Percentiles rank a stretch among this genome's conserved stretches.
Conservation (phyloP, 345 rosid species). For the Eucalyptus erythrocorys region DNA sequence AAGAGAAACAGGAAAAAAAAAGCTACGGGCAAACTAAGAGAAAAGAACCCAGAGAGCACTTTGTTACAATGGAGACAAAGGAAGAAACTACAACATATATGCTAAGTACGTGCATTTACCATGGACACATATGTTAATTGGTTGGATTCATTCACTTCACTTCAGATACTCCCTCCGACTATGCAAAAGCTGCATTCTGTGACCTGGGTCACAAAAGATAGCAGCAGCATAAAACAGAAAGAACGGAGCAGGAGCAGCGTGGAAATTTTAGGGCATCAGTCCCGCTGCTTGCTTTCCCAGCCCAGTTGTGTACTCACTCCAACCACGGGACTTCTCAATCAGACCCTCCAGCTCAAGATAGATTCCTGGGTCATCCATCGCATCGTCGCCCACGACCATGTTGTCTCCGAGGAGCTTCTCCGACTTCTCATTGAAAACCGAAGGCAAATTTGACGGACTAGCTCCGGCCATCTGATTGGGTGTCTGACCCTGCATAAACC, state of each 20-base stretch:
- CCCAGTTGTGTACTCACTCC: slow-evolving; percentile 6
- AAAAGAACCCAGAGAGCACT: too few species aligned
- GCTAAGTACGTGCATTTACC: too few species aligned
- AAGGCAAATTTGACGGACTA: neutral
- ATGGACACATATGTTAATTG: too few species aligned
- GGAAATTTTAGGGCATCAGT: neutral
- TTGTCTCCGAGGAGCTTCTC: slow-evolving; percentile 5
- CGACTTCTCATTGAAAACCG: neutral
- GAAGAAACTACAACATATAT: too few species aligned
- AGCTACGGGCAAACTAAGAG: too few species aligned
- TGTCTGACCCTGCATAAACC: neutral
- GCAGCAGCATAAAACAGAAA: neutral
- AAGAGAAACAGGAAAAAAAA: too few species aligned
- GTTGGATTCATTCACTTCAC: too few species aligned
- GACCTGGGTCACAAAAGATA: neutral
- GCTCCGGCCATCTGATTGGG: neutral
- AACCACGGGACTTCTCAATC: slow-evolving; percentile 16
- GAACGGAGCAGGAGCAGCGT: neutral
- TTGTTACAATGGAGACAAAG: too few species aligned
- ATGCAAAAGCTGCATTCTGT: too few species aligned
- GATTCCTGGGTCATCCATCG: neutral
- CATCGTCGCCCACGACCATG: neutral
- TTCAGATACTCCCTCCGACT: too few species aligned
- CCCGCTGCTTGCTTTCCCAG: slow-evolving; percentile 7
- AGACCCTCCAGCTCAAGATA: slow-evolving; percentile 25